Evolutionary conservation across 306 rosid genomes (phyloP).

Genomic region (Trifolium dubium): DNA sequence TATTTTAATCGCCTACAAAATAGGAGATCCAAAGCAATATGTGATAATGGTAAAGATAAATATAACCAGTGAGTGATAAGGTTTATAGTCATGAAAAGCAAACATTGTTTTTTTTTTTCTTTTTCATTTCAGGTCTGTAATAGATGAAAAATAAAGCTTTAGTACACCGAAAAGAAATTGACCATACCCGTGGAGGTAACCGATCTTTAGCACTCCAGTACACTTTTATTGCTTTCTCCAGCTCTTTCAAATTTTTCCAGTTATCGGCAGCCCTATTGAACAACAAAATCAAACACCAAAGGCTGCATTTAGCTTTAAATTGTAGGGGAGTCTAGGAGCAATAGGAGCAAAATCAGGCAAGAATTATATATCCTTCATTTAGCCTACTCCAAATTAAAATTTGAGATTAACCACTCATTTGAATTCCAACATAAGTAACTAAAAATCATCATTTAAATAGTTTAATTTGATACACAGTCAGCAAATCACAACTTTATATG

Average conservation of each 20-base stretch:
- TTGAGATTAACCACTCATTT: background rate
- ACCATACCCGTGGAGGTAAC: constrained; percentile 86
- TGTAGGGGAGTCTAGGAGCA: background rate
- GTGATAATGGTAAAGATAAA: background rate
- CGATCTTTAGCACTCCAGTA: constrained; percentile 84
- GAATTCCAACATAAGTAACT: background rate
- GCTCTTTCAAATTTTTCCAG: constrained; percentile 91
- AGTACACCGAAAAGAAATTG: constrained; percentile 9
- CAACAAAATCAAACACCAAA: constrained; percentile 29
- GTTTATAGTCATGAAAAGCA: constrained; percentile 7
- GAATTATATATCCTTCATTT: background rate
- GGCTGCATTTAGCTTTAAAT: constrained; percentile 17
- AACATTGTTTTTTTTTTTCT: constrained; percentile 11
- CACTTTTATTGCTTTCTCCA: constrained; percentile 86
- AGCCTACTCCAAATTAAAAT: background rate
- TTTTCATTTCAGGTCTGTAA: background rate
- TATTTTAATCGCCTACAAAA: constrained; percentile 73
- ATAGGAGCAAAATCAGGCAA: background rate
- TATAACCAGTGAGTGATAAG: background rate
- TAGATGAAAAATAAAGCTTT: constrained; percentile 19
- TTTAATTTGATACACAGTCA: too few species aligned
- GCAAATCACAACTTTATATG: too few species aligned
- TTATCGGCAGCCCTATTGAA: constrained; percentile 72
- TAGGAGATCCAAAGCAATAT: constrained; percentile 34
- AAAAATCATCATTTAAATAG: background rate